Conservation (phyloP, 768 basidiomycete genomes). For the Chiua virens region DNA sequence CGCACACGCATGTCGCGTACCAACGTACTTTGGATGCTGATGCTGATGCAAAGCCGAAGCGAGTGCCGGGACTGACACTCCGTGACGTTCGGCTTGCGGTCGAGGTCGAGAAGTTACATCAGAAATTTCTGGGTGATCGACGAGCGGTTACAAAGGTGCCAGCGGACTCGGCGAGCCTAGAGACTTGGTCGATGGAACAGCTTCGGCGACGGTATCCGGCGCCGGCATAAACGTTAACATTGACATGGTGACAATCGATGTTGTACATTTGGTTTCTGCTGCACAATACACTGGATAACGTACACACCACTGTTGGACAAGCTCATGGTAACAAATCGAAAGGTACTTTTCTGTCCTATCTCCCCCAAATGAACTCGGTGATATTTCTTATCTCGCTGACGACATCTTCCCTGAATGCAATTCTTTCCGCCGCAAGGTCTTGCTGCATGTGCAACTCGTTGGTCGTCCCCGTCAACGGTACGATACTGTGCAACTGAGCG, state of each 20-base stretch:
- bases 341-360: constrained; percentile 1
- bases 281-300: constrained; percentile 4
- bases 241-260: background rate
- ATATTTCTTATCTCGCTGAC: constrained; percentile 23
- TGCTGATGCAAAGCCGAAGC: constrained; percentile 9
- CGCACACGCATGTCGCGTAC: constrained; percentile 30
- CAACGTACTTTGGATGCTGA: constrained; percentile 5
- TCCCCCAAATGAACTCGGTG: constrained; percentile 32
- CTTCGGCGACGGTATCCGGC: constrained; percentile 23
- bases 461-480: constrained; percentile 76
- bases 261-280: background rate
- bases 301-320: background rate
- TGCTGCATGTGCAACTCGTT: constrained; percentile 66
- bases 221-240: background rate
- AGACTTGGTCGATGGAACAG: constrained; percentile 25
- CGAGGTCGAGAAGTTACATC: constrained; percentile 38
- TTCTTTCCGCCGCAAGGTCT: constrained; percentile 48
- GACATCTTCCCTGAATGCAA: constrained; percentile 35
- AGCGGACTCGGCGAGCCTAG: constrained; percentile 2
- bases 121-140: constrained; percentile 19
- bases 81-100: constrained; percentile 53
- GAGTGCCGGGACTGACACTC: constrained; percentile 44
- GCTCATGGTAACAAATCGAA: background rate
- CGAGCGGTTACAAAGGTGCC: constrained; percentile 26
- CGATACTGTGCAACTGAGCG: constrained; percentile 63